Conservation (phyloP, 768 basidiomycete genomes). For the Boletus fagicola region DNA sequence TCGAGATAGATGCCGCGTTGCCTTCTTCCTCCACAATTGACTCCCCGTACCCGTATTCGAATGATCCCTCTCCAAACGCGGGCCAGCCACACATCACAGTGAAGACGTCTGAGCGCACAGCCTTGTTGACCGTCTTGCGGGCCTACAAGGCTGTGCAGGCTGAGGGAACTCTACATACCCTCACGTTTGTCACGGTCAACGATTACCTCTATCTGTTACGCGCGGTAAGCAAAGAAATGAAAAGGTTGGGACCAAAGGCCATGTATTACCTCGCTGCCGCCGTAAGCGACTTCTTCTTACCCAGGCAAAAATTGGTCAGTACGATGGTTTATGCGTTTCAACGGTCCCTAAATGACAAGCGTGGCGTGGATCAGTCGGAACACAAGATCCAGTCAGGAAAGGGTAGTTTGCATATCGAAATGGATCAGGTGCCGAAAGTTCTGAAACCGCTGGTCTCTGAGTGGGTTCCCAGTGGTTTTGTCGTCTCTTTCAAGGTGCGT, state of each 20-base stretch:
- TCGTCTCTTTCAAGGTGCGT: slow-evolving; percentile 94
- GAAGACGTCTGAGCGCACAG: slow-evolving; percentile 56
- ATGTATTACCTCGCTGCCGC: slow-evolving; percentile 98
- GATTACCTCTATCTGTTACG: slow-evolving; percentile 94
- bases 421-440: slow-evolving; percentile 99
- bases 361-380: slow-evolving; percentile 59
- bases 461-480: slow-evolving; percentile 87
- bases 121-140: slow-evolving; percentile 69
- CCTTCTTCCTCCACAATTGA: slow-evolving; percentile 21
- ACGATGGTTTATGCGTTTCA: not conserved
- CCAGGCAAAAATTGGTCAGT: slow-evolving; percentile 83
- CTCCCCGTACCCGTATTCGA: slow-evolving; percentile 21
- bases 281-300: slow-evolving; percentile 97
- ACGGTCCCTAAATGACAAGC: not conserved
- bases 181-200: slow-evolving; percentile 92
- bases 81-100: slow-evolving; percentile 58
- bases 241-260: slow-evolving; percentile 60
- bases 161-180: slow-evolving; percentile 71
- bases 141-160: slow-evolving; percentile 79
- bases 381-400: slow-evolving; percentile 99
- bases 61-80: slow-evolving; percentile 30
- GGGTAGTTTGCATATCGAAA: slow-evolving; percentile 89
- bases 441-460: slow-evolving; percentile 90
- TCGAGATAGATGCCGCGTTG: slow-evolving; percentile 55
- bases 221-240: slow-evolving; percentile 77